Evolutionary conservation across 2,329 filamentous ascomycete species (phyloP).

Genomic region (Fusarium ambrosium): DNA sequence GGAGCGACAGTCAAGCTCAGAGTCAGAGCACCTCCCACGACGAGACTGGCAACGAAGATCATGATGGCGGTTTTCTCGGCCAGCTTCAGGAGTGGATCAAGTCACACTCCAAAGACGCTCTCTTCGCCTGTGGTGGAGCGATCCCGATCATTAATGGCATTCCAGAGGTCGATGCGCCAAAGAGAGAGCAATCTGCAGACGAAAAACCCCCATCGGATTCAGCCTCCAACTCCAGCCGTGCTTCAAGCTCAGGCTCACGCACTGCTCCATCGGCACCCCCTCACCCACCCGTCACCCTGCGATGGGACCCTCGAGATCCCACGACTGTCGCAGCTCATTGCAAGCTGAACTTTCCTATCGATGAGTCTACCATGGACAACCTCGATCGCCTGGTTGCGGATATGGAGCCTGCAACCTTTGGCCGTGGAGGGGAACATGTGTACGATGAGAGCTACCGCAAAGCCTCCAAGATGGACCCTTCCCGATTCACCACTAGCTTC

Average conservation of each 20-base stretch:
- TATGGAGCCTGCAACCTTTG: slow-evolving; percentile 62
- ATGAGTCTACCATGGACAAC: not conserved
- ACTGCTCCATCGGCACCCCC: not conserved
- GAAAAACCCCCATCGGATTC: not conserved
- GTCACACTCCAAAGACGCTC: not conserved
- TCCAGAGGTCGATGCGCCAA: not conserved
- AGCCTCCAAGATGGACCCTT: slow-evolving; percentile 63
- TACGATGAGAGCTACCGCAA: slow-evolving; percentile 66
- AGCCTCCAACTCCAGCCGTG: not conserved
- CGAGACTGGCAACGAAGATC: not conserved
- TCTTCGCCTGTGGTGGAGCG: not conserved
- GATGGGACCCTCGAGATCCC: slow-evolving; percentile 10
- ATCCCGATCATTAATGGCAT: not conserved
- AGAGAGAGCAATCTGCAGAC: not conserved
- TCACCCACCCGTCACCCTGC: not conserved
- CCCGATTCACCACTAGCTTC: slow-evolving; percentile 63
- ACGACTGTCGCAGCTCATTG: fast-evolving
- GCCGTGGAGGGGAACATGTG: slow-evolving; percentile 59
- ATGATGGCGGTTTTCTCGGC: not conserved
- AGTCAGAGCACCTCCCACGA: not conserved
- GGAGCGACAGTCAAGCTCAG: not conserved
- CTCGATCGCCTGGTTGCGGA: not conserved
- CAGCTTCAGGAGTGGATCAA: not conserved
- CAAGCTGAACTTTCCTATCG: not conserved
- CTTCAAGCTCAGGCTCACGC: not conserved